A percentile compares a stretch with the other conserved stretches of the same genome.
These are phyloP conservation scores for Hypoxylon fragiforme DNA, from an alignment of 495 filamentous ascomycete species.

Conservation along the genomic window DNA sequence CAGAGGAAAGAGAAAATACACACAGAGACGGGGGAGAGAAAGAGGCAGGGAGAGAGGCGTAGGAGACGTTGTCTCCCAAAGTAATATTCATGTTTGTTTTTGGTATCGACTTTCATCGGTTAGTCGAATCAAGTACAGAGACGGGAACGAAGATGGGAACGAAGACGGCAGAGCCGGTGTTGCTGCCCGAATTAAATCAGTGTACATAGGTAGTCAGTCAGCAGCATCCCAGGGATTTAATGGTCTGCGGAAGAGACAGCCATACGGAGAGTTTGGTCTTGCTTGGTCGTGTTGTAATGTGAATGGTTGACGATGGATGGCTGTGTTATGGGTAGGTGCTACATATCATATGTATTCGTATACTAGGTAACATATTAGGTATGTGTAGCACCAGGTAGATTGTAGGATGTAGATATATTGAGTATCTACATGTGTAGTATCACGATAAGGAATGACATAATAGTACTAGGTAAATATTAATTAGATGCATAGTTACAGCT, in stretches of 20 bases:
- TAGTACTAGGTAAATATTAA: no score
- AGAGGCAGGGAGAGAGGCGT: neutral
- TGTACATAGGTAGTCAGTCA: slow-evolving; percentile 28
- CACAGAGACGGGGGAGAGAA: slow-evolving; percentile 6
- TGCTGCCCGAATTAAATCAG: slow-evolving; percentile 15
- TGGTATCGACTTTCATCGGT: neutral
- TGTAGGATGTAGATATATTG: no score
- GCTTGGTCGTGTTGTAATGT: slow-evolving; percentile 17
- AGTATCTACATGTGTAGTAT: no score
- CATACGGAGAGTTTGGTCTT: no score
- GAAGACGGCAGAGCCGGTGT: slow-evolving; percentile 1
- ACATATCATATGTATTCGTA: no score
- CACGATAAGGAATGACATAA: no score
- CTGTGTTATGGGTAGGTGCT: no score
- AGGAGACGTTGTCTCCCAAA: slow-evolving; percentile 15
- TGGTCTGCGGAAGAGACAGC: slow-evolving; percentile 14
- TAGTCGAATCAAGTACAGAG: slow-evolving; percentile 7
- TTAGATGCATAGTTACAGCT: no score
- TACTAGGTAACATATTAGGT: no score
- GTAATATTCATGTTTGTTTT: slow-evolving; percentile 14
- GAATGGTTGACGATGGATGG: slow-evolving; percentile 10
- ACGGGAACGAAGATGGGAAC: neutral
- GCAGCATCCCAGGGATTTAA: slow-evolving; percentile 19
- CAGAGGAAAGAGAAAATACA: no score
- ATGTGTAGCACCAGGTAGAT: no score